Evolutionary conservation across 1,284 basidiomycete genomes (phyloP), one percentile per base, ranked within the genome.

Genomic region (Moesziomyces sp.): DNA sequence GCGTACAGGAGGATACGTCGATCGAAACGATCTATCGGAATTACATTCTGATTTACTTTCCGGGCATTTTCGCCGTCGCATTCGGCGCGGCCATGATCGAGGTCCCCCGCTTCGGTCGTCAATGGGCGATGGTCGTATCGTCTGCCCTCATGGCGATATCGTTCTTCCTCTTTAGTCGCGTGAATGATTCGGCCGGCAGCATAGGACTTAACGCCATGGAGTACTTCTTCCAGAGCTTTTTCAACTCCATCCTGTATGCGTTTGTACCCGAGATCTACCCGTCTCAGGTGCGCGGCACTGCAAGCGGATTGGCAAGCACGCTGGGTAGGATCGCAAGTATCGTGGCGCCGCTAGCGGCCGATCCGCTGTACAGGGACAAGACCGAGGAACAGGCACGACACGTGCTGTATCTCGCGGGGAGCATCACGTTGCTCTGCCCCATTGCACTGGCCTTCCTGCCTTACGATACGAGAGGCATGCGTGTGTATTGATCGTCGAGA

Each of bases 281-380:
- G 18, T 83, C 82, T 3, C 74, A 83, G 42, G 84, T 84, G n/a
- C 69, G 85, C 66, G 86, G 85, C 16, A 83, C 79, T 5, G 86
- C 85, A 0, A 76, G 76, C 38, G 85, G 85, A 7, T 72, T 85
- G 35, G 76, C 83, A 1, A 82, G 83, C 1, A 85, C 84, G 8
- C 66, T 86, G 28, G 85, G 85, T 30, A 70, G 85, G 13, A 53
- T 86, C 1, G 78, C 85, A 7, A 77, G 82, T 54, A 85, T 81
- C 43, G 77, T 84, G 6, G 85, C 85, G 0, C 85, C 85, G 2
- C 74, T 85, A 18, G 84, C 84, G 5, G 85, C 78, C 3, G 80
- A 84, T 49, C 70, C 80, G 24, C 81, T 85, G 53, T 81, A 91
- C 91, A 86, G 93, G 94, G 87, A 96, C 14, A 45, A 54, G 33